Conservation (phyloP, 495 filamentous ascomycete genomes). For the Trichoderma virens region DNA sequence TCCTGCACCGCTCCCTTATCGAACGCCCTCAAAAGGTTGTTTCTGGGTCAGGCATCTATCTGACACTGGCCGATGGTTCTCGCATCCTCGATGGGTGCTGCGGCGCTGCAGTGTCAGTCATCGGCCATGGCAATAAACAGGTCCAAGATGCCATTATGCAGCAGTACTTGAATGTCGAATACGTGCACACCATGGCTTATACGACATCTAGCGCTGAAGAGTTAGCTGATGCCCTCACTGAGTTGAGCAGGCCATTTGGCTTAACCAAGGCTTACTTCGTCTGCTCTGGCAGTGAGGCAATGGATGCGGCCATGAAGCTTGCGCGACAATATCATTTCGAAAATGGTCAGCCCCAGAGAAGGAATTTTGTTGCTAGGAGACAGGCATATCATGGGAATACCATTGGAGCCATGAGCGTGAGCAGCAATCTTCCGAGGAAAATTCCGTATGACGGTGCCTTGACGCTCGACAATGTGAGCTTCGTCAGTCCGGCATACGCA, state of each 20-base stretch:
- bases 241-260: constrained; percentile 30
- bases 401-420: constrained; percentile 51
- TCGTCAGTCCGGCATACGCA: constrained; percentile 54
- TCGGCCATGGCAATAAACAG: constrained; percentile 40
- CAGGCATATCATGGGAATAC: constrained; percentile 69
- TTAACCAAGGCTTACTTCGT: constrained; percentile 39
- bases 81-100: constrained; percentile 51
- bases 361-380: constrained; percentile 52
- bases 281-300: constrained; percentile 62
- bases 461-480: constrained; percentile 40
- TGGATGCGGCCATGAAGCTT: constrained; percentile 63
- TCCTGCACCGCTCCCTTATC: constrained; percentile 4
- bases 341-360: constrained; percentile 21
- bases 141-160: constrained; percentile 27
- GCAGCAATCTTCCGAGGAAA: constrained; percentile 47
- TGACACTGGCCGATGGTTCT: constrained; percentile 37
- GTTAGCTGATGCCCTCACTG: constrained; percentile 31
- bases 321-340: constrained; percentile 56
- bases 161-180: constrained; percentile 30
- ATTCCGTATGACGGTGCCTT: constrained; percentile 1
- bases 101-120: constrained; percentile 41
- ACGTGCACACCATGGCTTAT: constrained; percentile 37
- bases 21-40: neutral
- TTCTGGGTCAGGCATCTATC: neutral
- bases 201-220: constrained; percentile 25